These are phyloP conservation scores for Cutaneotrichosporon spelunceum DNA, from an alignment of 1,284 basidiomycete species.

Conservation along the genomic window DNA sequence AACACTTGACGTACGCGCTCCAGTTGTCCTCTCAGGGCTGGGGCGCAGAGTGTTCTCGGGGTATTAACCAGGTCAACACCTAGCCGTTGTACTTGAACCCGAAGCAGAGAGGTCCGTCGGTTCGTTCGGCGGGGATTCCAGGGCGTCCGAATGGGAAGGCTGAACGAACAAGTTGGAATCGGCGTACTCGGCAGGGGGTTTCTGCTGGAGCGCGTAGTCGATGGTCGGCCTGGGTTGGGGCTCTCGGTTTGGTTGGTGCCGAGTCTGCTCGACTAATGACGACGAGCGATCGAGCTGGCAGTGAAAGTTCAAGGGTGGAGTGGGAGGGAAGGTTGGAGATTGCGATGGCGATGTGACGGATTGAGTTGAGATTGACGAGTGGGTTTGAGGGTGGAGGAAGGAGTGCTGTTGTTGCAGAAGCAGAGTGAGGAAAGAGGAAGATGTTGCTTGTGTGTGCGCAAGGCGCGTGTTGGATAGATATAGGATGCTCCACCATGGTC, in stretches of 20 bases:
- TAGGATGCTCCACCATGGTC: background rate
- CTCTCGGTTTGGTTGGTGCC: too few relatives aligned
- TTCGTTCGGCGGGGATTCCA: background rate
- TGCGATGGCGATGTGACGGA: background rate
- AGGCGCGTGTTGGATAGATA: background rate
- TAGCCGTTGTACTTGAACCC: background rate
- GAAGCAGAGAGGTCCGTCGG: background rate
- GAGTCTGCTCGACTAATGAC: too few relatives aligned
- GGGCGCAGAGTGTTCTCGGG: background rate
- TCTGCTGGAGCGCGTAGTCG: too few relatives aligned
- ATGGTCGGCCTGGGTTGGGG: too few relatives aligned
- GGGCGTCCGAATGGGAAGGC: too few relatives aligned
- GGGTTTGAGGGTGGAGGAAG: background rate
- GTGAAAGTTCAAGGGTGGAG: background rate
- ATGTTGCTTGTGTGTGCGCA: background rate
- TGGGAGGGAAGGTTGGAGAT: background rate
- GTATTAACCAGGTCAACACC: background rate
- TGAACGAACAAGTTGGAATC: background rate
- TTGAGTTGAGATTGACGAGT: background rate
- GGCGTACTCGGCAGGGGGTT: background rate
- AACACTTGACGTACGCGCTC: conserved; percentile 1
- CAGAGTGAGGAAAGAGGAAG: too few relatives aligned
- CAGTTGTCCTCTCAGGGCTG: background rate
- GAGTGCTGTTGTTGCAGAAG: background rate
- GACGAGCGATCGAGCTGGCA: background rate